Evolutionary conservation across 768 basidiomycete species (phyloP).

Genomic region (Rhodotorula toruloides): DNA sequence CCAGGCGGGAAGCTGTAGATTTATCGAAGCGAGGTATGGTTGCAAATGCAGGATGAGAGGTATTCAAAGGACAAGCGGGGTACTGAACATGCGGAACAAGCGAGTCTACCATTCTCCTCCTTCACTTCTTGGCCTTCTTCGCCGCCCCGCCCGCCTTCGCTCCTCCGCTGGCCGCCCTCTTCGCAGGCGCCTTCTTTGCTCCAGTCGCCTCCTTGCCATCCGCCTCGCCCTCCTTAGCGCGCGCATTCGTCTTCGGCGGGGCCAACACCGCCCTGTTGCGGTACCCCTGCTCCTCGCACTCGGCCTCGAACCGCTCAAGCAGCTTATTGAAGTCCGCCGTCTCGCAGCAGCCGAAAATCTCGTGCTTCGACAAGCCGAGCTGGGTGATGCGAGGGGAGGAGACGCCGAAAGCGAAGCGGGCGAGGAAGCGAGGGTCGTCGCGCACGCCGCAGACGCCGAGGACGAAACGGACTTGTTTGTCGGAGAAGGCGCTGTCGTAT

Average conservation of each 20-base stretch:
- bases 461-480: conserved; percentile 47
- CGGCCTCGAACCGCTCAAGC: conserved; percentile 47
- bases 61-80: too few relatives aligned
- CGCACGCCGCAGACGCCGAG: conserved; percentile 52
- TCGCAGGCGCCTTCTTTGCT: neutral
- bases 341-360: conserved; percentile 53
- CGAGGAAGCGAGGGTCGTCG: conserved; percentile 54
- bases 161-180: neutral
- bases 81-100: neutral
- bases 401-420: conserved; percentile 55
- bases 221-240: too few relatives aligned
- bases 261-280: conserved; percentile 26
- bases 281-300: conserved; percentile 18
- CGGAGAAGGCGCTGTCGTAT: conserved; percentile 42
- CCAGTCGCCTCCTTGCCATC: neutral
- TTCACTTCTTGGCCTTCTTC: conserved; percentile 1
- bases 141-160: neutral
- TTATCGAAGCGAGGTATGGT: too few relatives aligned
- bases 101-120: neutral
- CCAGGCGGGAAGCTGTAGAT: too few relatives aligned
- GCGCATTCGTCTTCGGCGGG: neutral
- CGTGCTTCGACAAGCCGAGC: conserved; percentile 50
- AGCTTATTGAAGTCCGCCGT: conserved; percentile 50
- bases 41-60: too few relatives aligned
- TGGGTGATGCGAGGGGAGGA: conserved; percentile 52